Conservation (phyloP, 75 land plant species). For the Selaginella tamariscina region DNA sequence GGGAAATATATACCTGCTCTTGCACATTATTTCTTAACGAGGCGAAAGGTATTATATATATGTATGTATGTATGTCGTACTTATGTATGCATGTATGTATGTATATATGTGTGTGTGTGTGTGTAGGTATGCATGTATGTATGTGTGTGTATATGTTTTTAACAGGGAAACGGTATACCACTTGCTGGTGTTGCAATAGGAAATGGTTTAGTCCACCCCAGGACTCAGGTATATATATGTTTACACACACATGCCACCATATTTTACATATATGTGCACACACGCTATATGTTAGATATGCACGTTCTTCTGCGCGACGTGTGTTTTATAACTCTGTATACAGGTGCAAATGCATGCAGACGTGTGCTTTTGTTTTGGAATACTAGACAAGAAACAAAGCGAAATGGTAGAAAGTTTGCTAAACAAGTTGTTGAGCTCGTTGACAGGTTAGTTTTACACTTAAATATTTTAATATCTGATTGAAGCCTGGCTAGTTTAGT, state of each 20-base stretch:
- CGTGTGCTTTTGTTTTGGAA: background rate
- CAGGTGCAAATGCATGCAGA: background rate
- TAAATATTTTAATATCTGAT: background rate
- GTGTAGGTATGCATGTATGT: too few species aligned
- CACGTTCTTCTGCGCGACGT: too few species aligned
- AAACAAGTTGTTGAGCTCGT: background rate
- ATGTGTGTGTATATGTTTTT: too few species aligned
- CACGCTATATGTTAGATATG: too few species aligned
- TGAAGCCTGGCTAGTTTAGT: too few species aligned
- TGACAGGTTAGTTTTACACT: background rate
- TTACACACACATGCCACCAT: too few species aligned
- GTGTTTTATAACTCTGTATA: too few species aligned
- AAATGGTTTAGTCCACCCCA: conserved; percentile 34
- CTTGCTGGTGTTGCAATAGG: conserved; percentile 31
- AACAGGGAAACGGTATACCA: background rate
- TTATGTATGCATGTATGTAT: too few species aligned
- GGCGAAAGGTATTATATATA: too few species aligned
- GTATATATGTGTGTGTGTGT: too few species aligned
- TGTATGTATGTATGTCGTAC: too few species aligned
- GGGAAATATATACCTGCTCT: conserved; percentile 38
- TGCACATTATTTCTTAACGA: conserved; percentile 20
- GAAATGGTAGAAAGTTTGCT: background rate
- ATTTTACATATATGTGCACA: too few species aligned
- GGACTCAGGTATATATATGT: conserved; percentile 21
- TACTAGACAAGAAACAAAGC: background rate